These are phyloP conservation scores for Cytospora schulzeri DNA, from an alignment of 2,329 filamentous ascomycete genomes.

Conservation along the genomic window DNA sequence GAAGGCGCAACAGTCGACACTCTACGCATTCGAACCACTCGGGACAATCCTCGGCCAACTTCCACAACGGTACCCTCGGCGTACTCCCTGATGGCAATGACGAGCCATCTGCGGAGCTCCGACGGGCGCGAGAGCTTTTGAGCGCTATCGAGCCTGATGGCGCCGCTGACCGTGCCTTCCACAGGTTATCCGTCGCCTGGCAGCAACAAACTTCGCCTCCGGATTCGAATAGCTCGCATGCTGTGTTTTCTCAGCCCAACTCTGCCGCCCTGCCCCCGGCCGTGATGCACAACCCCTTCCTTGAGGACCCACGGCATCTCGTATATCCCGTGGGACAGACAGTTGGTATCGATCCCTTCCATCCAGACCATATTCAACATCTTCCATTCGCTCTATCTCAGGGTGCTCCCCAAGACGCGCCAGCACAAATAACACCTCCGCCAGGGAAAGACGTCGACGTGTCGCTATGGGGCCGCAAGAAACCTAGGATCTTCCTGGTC, in stretches of 20 bases:
- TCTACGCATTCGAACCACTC: slow-evolving; percentile 41
- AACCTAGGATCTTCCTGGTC: slow-evolving; percentile 84
- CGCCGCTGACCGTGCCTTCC: slow-evolving; percentile 56
- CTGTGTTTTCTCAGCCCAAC: slow-evolving; percentile 58
- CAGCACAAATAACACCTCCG: slow-evolving; percentile 42
- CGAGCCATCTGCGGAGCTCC: slow-evolving; percentile 53
- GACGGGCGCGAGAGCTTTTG: slow-evolving; percentile 59
- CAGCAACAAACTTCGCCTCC: slow-evolving; percentile 51
- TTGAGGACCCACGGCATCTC: slow-evolving; percentile 61
- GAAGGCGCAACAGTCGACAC: slow-evolving; percentile 45
- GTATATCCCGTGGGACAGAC: slow-evolving; percentile 91
- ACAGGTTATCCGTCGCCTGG: slow-evolving; percentile 57
- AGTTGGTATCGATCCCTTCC: slow-evolving; percentile 92
- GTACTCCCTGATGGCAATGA: slow-evolving; percentile 50
- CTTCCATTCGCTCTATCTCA: slow-evolving; percentile 82
- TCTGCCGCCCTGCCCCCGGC: slow-evolving; percentile 41
- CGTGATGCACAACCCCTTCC: slow-evolving; percentile 55
- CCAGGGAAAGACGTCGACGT: slow-evolving; percentile 40
- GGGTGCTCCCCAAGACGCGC: slow-evolving; percentile 54
- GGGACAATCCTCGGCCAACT: slow-evolving; percentile 42
- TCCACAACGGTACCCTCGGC: slow-evolving; percentile 44
- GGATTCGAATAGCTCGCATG: slow-evolving; percentile 49
- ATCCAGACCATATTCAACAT: slow-evolving; percentile 90
- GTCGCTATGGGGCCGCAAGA: slow-evolving; percentile 60
- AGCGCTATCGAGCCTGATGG: slow-evolving; percentile 55